These are phyloP conservation scores for Trichoderma lentiforme DNA, from an alignment of 2,329 filamentous ascomycete genomes.

Conservation along the genomic window DNA sequence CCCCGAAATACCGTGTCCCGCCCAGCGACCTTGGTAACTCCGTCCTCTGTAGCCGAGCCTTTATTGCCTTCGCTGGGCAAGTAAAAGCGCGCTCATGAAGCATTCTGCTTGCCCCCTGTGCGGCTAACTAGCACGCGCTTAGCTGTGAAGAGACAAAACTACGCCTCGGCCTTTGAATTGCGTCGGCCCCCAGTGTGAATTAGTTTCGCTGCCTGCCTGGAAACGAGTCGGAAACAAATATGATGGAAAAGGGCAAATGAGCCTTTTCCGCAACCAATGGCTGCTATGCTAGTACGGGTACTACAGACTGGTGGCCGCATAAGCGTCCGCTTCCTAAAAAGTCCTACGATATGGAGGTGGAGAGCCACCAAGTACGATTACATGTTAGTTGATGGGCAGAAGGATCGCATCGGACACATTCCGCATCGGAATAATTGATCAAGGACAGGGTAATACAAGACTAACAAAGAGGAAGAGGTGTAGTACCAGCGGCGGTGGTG, in stretches of 20 bases:
- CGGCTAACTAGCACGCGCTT: neutral
- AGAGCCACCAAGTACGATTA: neutral
- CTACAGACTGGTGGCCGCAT: neutral
- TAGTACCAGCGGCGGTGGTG: neutral
- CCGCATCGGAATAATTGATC: neutral
- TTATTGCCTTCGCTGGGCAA: neutral
- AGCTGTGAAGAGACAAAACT: conserved; percentile 10
- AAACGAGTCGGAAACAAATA: neutral
- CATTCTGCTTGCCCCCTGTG: neutral
- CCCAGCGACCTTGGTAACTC: neutral
- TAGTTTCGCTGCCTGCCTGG: neutral
- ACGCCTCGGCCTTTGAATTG: neutral
- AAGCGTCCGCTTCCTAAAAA: conserved; percentile 7
- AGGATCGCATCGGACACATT: neutral
- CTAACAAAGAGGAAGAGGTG: neutral
- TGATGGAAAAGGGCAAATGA: neutral
- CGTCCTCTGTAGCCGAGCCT: neutral
- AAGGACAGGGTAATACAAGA: neutral
- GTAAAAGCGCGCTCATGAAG: neutral
- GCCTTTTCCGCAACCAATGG: neutral
- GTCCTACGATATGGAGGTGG: neutral
- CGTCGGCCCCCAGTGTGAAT: conserved; percentile 2
- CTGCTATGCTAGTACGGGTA: neutral
- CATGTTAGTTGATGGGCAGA: neutral
- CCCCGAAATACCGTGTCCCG: neutral